Evolutionary conservation across 2,329 filamentous ascomycete species (phyloP), one percentile per base, ranked within the genome.

Genomic region (Fusarium goolgardi): DNA sequence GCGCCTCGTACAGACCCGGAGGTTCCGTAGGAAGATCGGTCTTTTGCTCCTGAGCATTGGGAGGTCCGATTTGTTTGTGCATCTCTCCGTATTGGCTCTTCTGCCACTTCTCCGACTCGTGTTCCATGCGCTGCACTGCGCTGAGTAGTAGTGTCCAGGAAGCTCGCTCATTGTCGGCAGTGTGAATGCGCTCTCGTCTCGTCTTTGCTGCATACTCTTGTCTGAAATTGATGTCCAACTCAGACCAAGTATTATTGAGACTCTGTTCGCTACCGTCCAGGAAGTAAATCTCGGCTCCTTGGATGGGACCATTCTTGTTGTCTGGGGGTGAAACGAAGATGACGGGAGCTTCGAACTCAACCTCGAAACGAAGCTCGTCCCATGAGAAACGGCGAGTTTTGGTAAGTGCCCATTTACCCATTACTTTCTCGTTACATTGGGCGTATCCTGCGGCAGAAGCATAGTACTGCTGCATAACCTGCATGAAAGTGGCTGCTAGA

Each of bases 161-260:
- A 5, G 83, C 83, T n/a, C 81, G 76, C 70, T 87, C 85, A 55
- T 86, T 86, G 67, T 87, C 84, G 8, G 85, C 83, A 3, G 85
- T 88, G 63, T 85, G 84, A 1, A 87, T 78, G 51, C 76, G 71
- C 62, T 79, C 69, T 67, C 77, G 78, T 10, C 52, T 55, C 16
- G 73, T 61, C 59, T 60, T 68, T 27, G 72, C 61, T 16, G 61
- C 63, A 51, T 74, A 75, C 15, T 75, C 74, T 12, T 75, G 59
- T 41, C 72, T 67, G 9, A 63, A 62, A 40, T 79, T 76, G 44
- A 78, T 74, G 1, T 78, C 71, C 5, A 75, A 46, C 13, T 76
- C 73, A 1, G 78, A 76, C 59, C 76, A 72, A 0, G 80, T 82
- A 0, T 78, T 61, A 3, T 69, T 44, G 20, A 80, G 65, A 69